These are phyloP conservation scores for Irpex sp. DNA, from an alignment of 1,284 basidiomycete genomes.

Conservation along the genomic window DNA sequence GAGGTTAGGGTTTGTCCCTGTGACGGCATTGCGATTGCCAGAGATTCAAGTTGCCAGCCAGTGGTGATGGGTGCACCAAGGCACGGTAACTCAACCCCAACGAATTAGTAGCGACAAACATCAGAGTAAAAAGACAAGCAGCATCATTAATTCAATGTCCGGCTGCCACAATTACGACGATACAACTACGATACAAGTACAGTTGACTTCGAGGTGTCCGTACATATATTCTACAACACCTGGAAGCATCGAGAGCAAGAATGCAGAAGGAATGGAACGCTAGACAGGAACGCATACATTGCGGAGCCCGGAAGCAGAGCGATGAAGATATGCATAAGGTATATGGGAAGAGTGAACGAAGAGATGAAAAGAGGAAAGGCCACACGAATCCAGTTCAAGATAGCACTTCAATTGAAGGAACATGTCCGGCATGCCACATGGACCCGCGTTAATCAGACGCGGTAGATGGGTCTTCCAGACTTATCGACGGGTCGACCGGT, in stretches of 20 bases:
- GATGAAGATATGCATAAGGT: not conserved
- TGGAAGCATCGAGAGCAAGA: not conserved
- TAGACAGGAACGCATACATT: not conserved
- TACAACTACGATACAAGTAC: not conserved
- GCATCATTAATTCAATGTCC: not conserved
- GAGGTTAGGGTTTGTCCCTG: not conserved
- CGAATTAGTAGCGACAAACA: too few relatives aligned
- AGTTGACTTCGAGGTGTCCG: not conserved
- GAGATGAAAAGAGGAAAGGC: not conserved
- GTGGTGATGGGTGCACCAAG: too few relatives aligned
- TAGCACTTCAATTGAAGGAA: not conserved
- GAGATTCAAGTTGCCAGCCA: not conserved
- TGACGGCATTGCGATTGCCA: not conserved
- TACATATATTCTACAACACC: not conserved
- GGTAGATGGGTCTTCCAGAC: conserved; percentile 45
- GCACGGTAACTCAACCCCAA: too few relatives aligned
- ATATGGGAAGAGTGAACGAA: not conserved
- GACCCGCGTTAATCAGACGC: conserved; percentile 28
- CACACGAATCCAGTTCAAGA: not conserved
- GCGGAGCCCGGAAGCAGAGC: not conserved
- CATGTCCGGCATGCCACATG: not conserved
- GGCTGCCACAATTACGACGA: not conserved
- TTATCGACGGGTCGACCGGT: conserved; percentile 48
- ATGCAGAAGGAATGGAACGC: not conserved
- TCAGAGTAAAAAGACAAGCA: not conserved